A percentile compares a stretch with the other conserved stretches of the same genome.
These are phyloP conservation scores for Pythium biforme DNA, from an alignment of 352 stramenopile species.

Conservation along the genomic window DNA sequence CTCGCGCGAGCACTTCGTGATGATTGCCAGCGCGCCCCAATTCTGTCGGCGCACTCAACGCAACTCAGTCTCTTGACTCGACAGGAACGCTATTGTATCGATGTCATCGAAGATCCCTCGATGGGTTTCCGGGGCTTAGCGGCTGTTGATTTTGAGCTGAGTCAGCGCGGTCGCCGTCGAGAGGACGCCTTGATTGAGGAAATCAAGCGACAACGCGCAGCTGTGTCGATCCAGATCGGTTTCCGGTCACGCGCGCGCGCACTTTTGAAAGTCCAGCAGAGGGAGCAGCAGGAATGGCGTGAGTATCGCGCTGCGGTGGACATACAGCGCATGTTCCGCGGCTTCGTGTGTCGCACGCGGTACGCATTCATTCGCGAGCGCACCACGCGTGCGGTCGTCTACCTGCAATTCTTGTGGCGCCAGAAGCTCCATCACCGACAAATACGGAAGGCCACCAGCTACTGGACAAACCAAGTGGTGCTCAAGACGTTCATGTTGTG, in stretches of 20 bases:
- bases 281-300: constrained; percentile 38
- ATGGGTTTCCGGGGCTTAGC: constrained; percentile 46
- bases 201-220: constrained; percentile 29
- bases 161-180: constrained; percentile 35
- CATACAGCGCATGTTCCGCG: constrained; percentile 57
- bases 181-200: constrained; percentile 29
- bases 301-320: constrained; percentile 53
- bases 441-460: constrained; percentile 47
- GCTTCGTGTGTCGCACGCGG: constrained; percentile 36
- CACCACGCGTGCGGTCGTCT: constrained; percentile 38
- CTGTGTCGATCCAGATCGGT: constrained; percentile 39
- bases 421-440: constrained; percentile 43
- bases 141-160: constrained; percentile 34
- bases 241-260: constrained; percentile 37
- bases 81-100: constrained; percentile 38
- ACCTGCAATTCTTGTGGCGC: constrained; percentile 64
- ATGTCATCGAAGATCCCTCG: constrained; percentile 50
- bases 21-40: constrained; percentile 3
- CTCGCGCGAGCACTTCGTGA: constrained; percentile 31
- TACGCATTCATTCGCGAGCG: constrained; percentile 42
- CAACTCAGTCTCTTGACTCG: neutral
- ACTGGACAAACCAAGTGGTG: constrained; percentile 57
- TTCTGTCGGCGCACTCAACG: neutral
- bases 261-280: constrained; percentile 23
- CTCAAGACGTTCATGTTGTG: constrained; percentile 56